phyloP scores from a whole-genome alignment of 305 asterid genomes.

The Solanum chacoense region DNA sequence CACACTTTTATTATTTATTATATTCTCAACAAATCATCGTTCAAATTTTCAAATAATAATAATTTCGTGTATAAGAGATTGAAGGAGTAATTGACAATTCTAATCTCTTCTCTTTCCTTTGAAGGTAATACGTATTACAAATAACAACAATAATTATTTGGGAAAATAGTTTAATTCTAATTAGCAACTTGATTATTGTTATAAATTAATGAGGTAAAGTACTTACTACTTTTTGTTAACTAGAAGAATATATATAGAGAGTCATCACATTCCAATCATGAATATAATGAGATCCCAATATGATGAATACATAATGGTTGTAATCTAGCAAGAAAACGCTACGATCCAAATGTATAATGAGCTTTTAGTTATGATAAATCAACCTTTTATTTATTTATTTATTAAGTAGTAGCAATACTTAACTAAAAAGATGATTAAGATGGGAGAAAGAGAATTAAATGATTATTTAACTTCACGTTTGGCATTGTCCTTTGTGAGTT shows the following conservation, averaged over 20 bases:
- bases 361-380: conserved; percentile 1
- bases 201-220: conserved; percentile 11
- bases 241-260: conserved; percentile 13
- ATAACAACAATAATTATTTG: not conserved
- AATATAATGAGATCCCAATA: conserved; percentile 20
- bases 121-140: not conserved
- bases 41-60: not conserved
- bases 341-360: not conserved
- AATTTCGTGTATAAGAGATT: not conserved
- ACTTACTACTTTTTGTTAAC: conserved; percentile 12
- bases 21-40: no score
- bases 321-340: conserved; percentile 22
- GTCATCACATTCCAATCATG: conserved; percentile 31
- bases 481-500: conserved; percentile 36
- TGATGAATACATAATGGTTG: conserved; percentile 18
- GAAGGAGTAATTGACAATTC: not conserved
- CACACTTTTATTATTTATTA: no score
- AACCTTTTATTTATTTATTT: not conserved
- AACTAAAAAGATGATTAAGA: not conserved
- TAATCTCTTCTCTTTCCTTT: conserved; percentile 1
- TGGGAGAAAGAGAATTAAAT: not conserved
- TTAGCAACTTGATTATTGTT: not conserved
- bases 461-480: conserved; percentile 22
- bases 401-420: not conserved
- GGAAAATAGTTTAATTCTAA: not conserved